Percentiles rank a stretch among this genome's conserved stretches.
Conservation (phyloP, 2,329 filamentous ascomycete genomes). For the Pseudogymnoascus sp. region DNA sequence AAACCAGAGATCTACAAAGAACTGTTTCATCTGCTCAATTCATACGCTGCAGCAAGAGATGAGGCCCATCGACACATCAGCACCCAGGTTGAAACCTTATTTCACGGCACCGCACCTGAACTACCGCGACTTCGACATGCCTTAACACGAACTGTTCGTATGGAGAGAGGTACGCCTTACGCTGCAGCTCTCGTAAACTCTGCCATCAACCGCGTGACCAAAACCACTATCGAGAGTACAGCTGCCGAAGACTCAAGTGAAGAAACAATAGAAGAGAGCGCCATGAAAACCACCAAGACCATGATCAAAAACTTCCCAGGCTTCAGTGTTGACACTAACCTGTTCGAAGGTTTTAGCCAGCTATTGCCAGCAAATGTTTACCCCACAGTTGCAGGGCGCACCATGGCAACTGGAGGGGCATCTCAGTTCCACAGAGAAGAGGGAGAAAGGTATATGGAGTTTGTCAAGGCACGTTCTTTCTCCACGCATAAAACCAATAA, state of each 20-base stretch:
- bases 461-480: not conserved
- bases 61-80: not conserved
- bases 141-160: not conserved
- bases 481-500: not conserved
- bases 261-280: not conserved
- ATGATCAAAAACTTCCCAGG: not conserved
- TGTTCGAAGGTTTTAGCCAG: not conserved
- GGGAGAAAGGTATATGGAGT: not conserved
- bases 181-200: slow-evolving; percentile 3
- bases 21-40: not conserved
- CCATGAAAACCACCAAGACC: not conserved
- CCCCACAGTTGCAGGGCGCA: not conserved
- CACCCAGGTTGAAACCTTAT: not conserved
- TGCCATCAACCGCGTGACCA: not conserved
- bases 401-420: not conserved
- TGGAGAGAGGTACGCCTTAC: not conserved
- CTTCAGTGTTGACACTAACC: not conserved
- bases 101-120: not conserved
- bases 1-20: not conserved
- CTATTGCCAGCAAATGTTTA: not conserved
- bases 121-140: not conserved
- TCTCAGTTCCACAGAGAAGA: slow-evolving; percentile 2
- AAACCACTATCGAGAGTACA: not conserved
- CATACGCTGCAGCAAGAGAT: not conserved
- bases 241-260: not conserved